A percentile compares a stretch with the other conserved stretches of the same genome.
These are phyloP conservation scores for Saccharomyces hybrid DNA, from an alignment of 1,139 yeast genomes.

Conservation along the genomic window DNA sequence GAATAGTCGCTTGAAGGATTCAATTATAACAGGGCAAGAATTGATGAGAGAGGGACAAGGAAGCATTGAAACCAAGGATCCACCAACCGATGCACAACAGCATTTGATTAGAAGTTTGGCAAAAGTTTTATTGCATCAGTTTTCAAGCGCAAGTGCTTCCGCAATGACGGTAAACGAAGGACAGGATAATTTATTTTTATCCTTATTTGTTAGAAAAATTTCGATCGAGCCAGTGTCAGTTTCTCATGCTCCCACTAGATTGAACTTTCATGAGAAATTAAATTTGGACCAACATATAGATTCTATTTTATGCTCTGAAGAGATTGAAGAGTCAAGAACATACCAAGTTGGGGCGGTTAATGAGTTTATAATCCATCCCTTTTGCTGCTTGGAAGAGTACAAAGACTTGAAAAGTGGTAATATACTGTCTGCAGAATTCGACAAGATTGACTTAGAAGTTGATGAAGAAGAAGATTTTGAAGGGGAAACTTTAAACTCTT, in stretches of 20 bases:
- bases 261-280: neutral
- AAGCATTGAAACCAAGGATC: conserved; percentile 16
- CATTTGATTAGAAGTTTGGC: conserved; percentile 22
- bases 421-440: conserved; percentile 18
- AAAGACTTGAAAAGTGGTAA: neutral
- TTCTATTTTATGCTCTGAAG: neutral
- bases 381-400: conserved; percentile 10
- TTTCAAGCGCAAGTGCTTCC: conserved; percentile 2
- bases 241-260: neutral
- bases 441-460: conserved; percentile 22
- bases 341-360: neutral
- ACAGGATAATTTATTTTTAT: conserved; percentile 29
- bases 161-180: conserved; percentile 14
- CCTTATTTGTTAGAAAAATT: conserved; percentile 24
- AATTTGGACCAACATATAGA: neutral
- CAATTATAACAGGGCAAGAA: neutral
- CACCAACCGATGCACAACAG: conserved; percentile 24
- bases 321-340: neutral
- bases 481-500: conserved; percentile 6
- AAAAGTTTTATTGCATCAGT: conserved; percentile 25
- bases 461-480: conserved; percentile 7
- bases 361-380: conserved; percentile 9
- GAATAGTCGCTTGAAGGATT: neutral
- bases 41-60: conserved; percentile 20
- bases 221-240: conserved; percentile 13